Conservation (phyloP, 805 yeast species). For the Ogataea ramenticola region DNA sequence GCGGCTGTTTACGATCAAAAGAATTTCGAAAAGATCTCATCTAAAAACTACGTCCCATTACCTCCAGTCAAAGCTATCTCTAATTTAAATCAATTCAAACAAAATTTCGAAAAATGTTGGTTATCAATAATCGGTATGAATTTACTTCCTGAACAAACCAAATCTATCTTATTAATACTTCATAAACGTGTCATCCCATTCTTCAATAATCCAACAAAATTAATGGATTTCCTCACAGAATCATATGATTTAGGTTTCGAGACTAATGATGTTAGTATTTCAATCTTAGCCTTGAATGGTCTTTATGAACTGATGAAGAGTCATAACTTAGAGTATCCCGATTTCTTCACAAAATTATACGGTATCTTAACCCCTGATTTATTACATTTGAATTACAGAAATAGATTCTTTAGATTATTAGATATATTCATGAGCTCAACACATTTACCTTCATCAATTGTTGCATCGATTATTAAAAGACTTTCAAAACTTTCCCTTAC, state of each 20-base stretch:
- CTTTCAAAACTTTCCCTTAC: constrained; percentile 66
- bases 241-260: constrained; percentile 50
- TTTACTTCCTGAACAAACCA: constrained; percentile 44
- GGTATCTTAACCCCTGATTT: constrained; percentile 69
- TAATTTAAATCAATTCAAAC: constrained; percentile 37
- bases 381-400: constrained; percentile 70
- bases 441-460: constrained; percentile 73
- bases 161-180: constrained; percentile 57
- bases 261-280: constrained; percentile 23
- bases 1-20: constrained; percentile 25
- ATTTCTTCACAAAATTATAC: constrained; percentile 78
- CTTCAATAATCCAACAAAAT: constrained; percentile 66
- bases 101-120: constrained; percentile 67
- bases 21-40: constrained; percentile 27
- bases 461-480: constrained; percentile 85
- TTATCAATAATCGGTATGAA: constrained; percentile 45
- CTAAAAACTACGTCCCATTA: constrained; percentile 26
- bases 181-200: constrained; percentile 83
- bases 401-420: constrained; percentile 80
- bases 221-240: constrained; percentile 93
- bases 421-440: constrained; percentile 83
- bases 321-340: constrained; percentile 85
- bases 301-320: constrained; percentile 76
- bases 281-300: constrained; percentile 77
- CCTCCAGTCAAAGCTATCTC: constrained; percentile 36